Conservation (phyloP, 1,284 basidiomycete species). For the Limonomyces culmigenus region DNA sequence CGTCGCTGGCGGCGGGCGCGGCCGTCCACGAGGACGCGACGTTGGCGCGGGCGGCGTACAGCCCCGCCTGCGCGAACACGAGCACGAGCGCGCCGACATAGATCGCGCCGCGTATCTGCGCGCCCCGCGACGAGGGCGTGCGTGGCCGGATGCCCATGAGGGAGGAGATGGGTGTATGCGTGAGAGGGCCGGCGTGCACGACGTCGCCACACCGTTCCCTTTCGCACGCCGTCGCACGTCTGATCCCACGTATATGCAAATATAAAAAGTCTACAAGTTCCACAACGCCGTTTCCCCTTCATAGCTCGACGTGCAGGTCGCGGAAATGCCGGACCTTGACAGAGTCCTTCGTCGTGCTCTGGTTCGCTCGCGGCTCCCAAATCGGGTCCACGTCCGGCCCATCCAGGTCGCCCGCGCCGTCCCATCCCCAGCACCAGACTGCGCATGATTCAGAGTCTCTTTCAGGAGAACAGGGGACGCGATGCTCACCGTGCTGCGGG, state of each 20-base stretch:
- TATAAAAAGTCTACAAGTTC: no score
- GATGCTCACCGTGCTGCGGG: slow-evolving; percentile 69
- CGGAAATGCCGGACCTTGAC: slow-evolving; percentile 69
- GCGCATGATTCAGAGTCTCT: slow-evolving; percentile 3
- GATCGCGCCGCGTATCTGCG: no score
- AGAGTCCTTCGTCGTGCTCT: slow-evolving; percentile 37
- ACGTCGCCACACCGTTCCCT: no score
- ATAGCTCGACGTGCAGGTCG: slow-evolving; percentile 12
- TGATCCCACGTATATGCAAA: no score
- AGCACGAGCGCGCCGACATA: no score
- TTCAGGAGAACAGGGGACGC: not conserved
- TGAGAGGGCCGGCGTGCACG: no score
- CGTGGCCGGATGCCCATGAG: no score
- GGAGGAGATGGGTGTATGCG: no score
- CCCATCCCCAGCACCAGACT: slow-evolving; percentile 99
- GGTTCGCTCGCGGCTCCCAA: slow-evolving; percentile 76
- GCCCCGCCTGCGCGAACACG: not conserved
- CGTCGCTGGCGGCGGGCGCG: not conserved
- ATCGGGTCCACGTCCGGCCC: slow-evolving; percentile 91
- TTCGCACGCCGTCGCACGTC: no score
- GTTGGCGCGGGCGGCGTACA: not conserved
- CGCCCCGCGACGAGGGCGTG: no score
- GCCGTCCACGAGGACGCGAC: not conserved
- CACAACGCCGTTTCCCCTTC: no score
- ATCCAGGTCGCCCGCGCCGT: slow-evolving; percentile 89